phyloP scores from a whole-genome alignment of 805 yeast species.

The Starmerella floricola region DNA sequence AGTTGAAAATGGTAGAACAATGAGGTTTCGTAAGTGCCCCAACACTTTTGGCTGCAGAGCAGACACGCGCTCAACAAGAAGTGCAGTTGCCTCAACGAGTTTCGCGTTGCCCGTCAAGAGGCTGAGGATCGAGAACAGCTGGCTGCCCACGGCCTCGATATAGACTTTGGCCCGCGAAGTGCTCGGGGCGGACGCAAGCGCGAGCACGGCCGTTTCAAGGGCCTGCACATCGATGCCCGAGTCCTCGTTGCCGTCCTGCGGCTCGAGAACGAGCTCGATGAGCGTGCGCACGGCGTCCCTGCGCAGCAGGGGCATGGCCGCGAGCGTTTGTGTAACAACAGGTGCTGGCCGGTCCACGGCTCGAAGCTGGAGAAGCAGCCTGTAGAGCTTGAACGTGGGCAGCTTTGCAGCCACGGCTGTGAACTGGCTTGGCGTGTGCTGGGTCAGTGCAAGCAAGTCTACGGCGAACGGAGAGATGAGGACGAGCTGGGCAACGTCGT shows the following conservation, averaged over 20 bases:
- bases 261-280: constrained; percentile 64
- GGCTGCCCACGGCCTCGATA: constrained; percentile 47
- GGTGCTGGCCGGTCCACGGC: constrained; percentile 37
- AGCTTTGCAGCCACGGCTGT: constrained; percentile 7
- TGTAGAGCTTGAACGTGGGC: constrained; percentile 58
- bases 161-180: constrained; percentile 38
- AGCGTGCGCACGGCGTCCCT: constrained; percentile 60
- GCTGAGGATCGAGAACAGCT: constrained; percentile 44
- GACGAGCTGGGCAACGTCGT: constrained; percentile 29
- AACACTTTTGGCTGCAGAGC: constrained; percentile 12
- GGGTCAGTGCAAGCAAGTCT: constrained; percentile 10
- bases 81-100: constrained; percentile 7
- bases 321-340: constrained; percentile 40
- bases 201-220: constrained; percentile 52
- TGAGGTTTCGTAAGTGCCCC: constrained; percentile 14
- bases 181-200: constrained; percentile 53
- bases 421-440: background rate
- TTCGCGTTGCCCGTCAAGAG: constrained; percentile 30
- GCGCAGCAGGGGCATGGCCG: constrained; percentile 44
- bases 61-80: constrained; percentile 5
- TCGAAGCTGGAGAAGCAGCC: constrained; percentile 46
- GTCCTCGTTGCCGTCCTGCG: constrained; percentile 55
- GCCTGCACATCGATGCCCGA: constrained; percentile 42
- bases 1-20: constrained; percentile 11
- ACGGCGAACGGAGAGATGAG: constrained; percentile 16